Evolutionary conservation across 23 red algal genomes (phyloP), one percentile per base, ranked within the genome.

Genomic region (Pyropia yezoensis): DNA sequence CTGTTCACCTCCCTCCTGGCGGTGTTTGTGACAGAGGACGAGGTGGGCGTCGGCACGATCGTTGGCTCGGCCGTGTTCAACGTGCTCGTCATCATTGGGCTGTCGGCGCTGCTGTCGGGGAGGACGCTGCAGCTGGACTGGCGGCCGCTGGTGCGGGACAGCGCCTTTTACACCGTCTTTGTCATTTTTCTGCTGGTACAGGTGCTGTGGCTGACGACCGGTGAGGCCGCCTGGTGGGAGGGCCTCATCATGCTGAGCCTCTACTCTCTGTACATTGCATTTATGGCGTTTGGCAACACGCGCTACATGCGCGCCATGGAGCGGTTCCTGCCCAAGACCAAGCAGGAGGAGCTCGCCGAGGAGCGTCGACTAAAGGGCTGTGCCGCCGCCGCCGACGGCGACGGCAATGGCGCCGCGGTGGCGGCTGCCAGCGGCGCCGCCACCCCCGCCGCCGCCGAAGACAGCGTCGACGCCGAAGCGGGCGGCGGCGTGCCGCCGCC

Each of bases 31-130:
- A 87, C 82, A 6, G 51, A 87, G 21, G 82, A 87, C n/a, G 71
- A 75, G 18, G 82, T 87, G 28, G 82, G 82, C 53, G 67, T 87
- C 52, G 82, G 82, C 3, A 87, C 82, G 16, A 76, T 87, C 17
- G 82, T 87, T 7, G 82, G 82, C 45, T 76, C 71, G 56, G 82
- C 82, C 27, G 82, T 87, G 17, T 87, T 87, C 50, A 87, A 87
- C 57, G 70, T 87, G 51, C 82, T 87, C 26, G 70, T 87, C 24
- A 87, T 87, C 66, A 87, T 87, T 33, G 82, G 82, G 11, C 27
- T 87, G 33, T 76, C 70, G 23, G 82, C 82, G 13, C 71, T 72
- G 20, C 59, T 87, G 3, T 71, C 82, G 8, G 82, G 82, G 62
- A 19, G 53, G 29, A 72, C 76, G 15, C 71, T 87, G 49, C 63